phyloP scores from a whole-genome alignment of 192 early-diverging fungal species.

The Coemansia sp. region DNA sequence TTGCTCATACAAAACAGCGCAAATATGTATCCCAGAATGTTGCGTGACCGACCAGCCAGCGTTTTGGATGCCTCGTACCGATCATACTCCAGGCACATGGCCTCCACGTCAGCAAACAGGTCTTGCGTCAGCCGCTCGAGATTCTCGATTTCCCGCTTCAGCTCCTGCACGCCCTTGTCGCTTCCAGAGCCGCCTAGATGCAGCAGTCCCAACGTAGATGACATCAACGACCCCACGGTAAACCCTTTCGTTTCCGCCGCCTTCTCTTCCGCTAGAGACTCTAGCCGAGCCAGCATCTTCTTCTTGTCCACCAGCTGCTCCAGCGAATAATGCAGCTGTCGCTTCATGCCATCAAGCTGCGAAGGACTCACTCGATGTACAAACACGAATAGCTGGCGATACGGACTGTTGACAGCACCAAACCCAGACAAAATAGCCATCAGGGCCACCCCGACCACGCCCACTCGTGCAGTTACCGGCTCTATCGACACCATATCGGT shows the following conservation, averaged over 20 bases:
- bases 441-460: conserved; percentile 86
- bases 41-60: conserved; percentile 73
- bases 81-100: conserved; percentile 71
- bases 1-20: conserved; percentile 90
- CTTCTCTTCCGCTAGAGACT: conserved; percentile 25
- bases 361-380: conserved; percentile 57
- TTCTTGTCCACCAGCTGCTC: conserved; percentile 67
- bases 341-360: conserved; percentile 60
- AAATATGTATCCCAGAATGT: conserved; percentile 81
- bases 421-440: conserved; percentile 94
- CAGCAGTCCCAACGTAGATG: conserved; percentile 26
- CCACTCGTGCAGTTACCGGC: conserved; percentile 76
- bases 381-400: conserved; percentile 80
- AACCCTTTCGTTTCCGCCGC: background rate
- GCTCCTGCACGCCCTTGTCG: conserved; percentile 30
- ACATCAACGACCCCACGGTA: conserved; percentile 20
- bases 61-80: conserved; percentile 65
- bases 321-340: conserved; percentile 66
- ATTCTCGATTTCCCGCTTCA: conserved; percentile 44
- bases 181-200: conserved; percentile 13
- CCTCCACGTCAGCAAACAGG: conserved; percentile 76
- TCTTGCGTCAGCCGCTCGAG: conserved; percentile 66
- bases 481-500: conserved; percentile 58
- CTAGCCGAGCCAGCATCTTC: conserved; percentile 55
- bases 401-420: conserved; percentile 90